These are phyloP conservation scores for Ogataea degrootiae DNA, from an alignment of 805 yeast genomes.

Conservation along the genomic window DNA sequence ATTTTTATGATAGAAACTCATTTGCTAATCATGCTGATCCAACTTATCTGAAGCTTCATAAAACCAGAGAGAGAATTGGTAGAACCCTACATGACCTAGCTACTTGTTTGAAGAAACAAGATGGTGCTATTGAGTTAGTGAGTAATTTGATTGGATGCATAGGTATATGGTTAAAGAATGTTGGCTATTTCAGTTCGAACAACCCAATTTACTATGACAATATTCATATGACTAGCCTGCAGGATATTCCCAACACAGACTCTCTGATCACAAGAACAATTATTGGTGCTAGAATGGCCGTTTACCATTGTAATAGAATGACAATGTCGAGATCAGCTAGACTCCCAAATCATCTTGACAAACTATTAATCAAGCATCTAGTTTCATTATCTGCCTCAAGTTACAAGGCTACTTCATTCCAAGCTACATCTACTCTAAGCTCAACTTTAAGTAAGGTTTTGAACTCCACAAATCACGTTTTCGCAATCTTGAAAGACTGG, in stretches of 20 bases:
- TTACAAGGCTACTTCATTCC: conserved; percentile 61
- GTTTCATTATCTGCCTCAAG: conserved; percentile 61
- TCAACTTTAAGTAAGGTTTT: conserved; percentile 67
- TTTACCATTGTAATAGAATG: conserved; percentile 72
- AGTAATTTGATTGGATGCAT: conserved; percentile 58
- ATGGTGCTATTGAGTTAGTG: conserved; percentile 61
- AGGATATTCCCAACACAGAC: conserved; percentile 55
- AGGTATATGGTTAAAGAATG: conserved; percentile 53
- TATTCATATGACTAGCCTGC: conserved; percentile 41
- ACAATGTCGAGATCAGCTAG: conserved; percentile 69
- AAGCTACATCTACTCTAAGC: conserved; percentile 64
- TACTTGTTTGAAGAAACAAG: conserved; percentile 41
- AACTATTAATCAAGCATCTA: conserved; percentile 57
- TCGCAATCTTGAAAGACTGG: conserved; percentile 42
- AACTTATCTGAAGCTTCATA: conserved; percentile 51
- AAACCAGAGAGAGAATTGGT: conserved; percentile 48
- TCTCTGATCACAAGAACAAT: conserved; percentile 76
- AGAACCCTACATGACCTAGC: conserved; percentile 55
- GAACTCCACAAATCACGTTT: conserved; percentile 45
- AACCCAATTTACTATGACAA: conserved; percentile 27
- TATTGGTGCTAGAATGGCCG: conserved; percentile 67
- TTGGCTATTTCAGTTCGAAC: conserved; percentile 26
- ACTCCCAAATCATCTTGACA: conserved; percentile 62
- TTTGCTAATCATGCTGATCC: conserved; percentile 30
- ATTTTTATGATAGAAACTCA: conserved; percentile 21